Evolutionary conservation across 768 basidiomycete genomes (phyloP).

Genomic region (Lactarius akahatsu): DNA sequence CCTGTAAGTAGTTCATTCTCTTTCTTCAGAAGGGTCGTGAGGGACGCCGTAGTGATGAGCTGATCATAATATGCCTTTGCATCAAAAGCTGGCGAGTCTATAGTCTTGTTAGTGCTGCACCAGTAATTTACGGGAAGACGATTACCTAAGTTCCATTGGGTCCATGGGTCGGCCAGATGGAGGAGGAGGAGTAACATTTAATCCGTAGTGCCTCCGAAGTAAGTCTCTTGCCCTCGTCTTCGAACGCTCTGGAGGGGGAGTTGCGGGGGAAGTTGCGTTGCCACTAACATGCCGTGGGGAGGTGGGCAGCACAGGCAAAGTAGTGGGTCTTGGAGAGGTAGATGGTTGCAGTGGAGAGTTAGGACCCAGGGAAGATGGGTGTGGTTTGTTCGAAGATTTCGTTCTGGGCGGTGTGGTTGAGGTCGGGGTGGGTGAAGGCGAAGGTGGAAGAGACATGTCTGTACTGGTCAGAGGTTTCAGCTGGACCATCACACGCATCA

Average conservation of each 20-base stretch:
- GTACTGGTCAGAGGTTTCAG: no score
- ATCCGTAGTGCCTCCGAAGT: constrained; percentile 82
- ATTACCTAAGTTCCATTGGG: constrained; percentile 80
- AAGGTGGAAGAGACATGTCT: constrained; percentile 20
- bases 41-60: constrained; percentile 75
- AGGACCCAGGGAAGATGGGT: constrained; percentile 25
- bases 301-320: background rate
- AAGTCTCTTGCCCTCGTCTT: constrained; percentile 64
- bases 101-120: constrained; percentile 13
- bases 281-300: constrained; percentile 9
- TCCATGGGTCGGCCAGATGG: constrained; percentile 59
- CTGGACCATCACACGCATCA: no score
- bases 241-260: constrained; percentile 26
- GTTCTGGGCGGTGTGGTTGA: constrained; percentile 21
- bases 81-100: constrained; percentile 82
- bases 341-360: constrained; percentile 18
- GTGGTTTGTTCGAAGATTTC: constrained; percentile 21
- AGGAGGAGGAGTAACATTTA: constrained; percentile 71
- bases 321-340: constrained; percentile 1
- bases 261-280: constrained; percentile 14
- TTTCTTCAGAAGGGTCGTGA: constrained; percentile 68
- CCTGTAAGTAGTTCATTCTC: constrained; percentile 83
- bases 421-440: constrained; percentile 8
- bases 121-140: constrained; percentile 7
- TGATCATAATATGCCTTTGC: constrained; percentile 84